Evolutionary conservation across 2,329 filamentous ascomycete genomes (phyloP).

Genomic region (Cytospora chrysosperma): DNA sequence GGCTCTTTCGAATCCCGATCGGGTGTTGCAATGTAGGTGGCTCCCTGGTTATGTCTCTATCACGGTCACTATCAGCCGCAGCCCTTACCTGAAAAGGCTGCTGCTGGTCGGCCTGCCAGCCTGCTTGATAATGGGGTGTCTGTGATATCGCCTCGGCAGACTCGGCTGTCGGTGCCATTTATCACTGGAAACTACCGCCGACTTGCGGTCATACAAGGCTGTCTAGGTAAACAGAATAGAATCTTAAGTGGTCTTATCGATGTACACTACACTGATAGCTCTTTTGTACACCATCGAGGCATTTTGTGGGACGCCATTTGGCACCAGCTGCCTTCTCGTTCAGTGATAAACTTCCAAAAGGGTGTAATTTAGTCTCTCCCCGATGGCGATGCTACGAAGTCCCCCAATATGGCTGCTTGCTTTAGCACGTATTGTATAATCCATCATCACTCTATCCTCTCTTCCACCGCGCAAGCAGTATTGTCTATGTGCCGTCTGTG

Average conservation of each 20-base stretch:
- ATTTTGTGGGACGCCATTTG: neutral
- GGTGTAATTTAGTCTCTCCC: conserved; percentile 11
- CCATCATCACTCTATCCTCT: conserved; percentile 1
- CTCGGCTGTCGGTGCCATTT: neutral
- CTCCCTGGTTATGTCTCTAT: neutral
- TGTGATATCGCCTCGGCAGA: too few relatives aligned
- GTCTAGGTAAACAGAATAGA: neutral
- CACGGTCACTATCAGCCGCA: neutral
- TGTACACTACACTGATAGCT: too few relatives aligned
- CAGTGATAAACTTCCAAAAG: conserved; percentile 1
- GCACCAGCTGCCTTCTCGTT: neutral
- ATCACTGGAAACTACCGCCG: neutral
- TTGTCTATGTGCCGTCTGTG: neutral
- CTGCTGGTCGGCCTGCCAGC: neutral
- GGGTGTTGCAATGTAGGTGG: conserved; percentile 13
- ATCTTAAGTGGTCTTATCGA: too few relatives aligned
- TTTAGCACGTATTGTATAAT: neutral
- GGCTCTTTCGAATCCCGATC: conserved; percentile 11
- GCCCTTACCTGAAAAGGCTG: neutral
- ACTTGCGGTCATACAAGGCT: neutral
- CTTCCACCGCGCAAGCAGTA: neutral
- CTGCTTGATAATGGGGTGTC: neutral
- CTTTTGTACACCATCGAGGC: neutral
- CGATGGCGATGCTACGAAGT: conserved; percentile 2
- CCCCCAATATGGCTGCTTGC: neutral